Conservation (phyloP, 2,329 filamentous ascomycete species). For the Lasiodiplodia hormozganensis region DNA sequence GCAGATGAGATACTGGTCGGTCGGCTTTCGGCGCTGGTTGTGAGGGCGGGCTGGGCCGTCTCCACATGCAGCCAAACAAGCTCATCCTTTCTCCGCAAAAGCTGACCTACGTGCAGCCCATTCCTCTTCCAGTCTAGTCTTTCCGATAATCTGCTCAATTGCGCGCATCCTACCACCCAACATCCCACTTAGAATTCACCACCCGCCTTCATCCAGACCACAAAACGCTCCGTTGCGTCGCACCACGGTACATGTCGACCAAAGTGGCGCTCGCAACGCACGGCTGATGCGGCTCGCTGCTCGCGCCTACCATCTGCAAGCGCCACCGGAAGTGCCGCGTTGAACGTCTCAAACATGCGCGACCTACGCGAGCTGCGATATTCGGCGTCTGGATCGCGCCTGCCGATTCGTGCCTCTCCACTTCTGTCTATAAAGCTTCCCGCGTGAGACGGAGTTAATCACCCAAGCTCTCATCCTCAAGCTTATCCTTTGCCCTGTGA, state of each 20-base stretch:
- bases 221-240: conserved; percentile 1
- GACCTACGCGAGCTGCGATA: not conserved
- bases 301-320: conserved; percentile 1
- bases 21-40: not conserved
- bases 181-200: conserved; percentile 6
- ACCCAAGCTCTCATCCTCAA: not conserved
- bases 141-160: conserved; percentile 30
- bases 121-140: not conserved
- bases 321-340: not conserved
- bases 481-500: not conserved
- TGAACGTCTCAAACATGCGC: not conserved
- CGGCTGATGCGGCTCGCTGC: not conserved
- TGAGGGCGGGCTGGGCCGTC: not conserved
- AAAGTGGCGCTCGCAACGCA: conserved; percentile 5
- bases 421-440: not conserved
- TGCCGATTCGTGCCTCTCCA: not conserved
- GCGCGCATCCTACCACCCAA: conserved; percentile 27
- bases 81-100: conserved; percentile 12
- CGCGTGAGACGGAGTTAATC: not conserved
- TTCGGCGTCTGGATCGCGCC: not conserved
- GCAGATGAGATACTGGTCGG: not conserved
- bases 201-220: conserved; percentile 4
- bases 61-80: conserved; percentile 21
- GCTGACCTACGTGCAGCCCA: conserved; percentile 1
- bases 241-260: conserved; percentile 8